These are phyloP conservation scores for Serendipita sp. DNA, from an alignment of 1,284 basidiomycete genomes.

Conservation along the genomic window DNA sequence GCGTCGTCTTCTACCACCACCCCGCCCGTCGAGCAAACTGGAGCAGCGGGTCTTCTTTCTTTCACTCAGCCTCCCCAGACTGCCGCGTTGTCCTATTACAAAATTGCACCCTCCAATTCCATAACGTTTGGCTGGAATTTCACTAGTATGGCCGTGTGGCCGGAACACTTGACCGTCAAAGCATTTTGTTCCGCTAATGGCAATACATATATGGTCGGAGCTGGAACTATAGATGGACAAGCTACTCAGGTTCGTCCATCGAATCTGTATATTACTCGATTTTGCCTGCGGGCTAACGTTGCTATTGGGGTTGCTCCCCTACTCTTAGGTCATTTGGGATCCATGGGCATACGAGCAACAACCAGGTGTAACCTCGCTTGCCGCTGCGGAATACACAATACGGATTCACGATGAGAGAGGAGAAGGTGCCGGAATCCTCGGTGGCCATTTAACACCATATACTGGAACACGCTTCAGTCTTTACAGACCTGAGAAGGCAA, in stretches of 20 bases:
- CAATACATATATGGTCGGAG: constrained; percentile 78
- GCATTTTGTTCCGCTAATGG: constrained; percentile 69
- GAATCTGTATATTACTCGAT: background rate
- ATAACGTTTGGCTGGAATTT: constrained; percentile 92
- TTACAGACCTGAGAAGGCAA: constrained; percentile 71
- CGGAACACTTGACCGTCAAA: constrained; percentile 61
- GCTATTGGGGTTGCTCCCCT: background rate
- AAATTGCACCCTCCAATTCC: constrained; percentile 59
- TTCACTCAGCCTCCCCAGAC: constrained; percentile 70
- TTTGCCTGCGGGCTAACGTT: background rate
- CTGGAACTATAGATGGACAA: constrained; percentile 46
- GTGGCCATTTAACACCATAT: constrained; percentile 62
- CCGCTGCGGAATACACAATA: constrained; percentile 61
- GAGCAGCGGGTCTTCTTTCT: constrained; percentile 49
- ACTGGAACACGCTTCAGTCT: constrained; percentile 64
- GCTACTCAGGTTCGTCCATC: constrained; percentile 13
- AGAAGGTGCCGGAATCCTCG: constrained; percentile 36
- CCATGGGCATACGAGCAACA: constrained; percentile 59
- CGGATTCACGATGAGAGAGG: constrained; percentile 72
- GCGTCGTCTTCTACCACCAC: constrained; percentile 14
- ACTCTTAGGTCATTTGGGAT: constrained; percentile 57
- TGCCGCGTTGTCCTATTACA: constrained; percentile 67
- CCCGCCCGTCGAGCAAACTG: constrained; percentile 35
- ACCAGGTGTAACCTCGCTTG: constrained; percentile 53
- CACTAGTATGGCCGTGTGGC: constrained; percentile 52